Evolutionary conservation across 2,329 filamentous ascomycete genomes (phyloP).

Genomic region (Dissoconium aciculare): DNA sequence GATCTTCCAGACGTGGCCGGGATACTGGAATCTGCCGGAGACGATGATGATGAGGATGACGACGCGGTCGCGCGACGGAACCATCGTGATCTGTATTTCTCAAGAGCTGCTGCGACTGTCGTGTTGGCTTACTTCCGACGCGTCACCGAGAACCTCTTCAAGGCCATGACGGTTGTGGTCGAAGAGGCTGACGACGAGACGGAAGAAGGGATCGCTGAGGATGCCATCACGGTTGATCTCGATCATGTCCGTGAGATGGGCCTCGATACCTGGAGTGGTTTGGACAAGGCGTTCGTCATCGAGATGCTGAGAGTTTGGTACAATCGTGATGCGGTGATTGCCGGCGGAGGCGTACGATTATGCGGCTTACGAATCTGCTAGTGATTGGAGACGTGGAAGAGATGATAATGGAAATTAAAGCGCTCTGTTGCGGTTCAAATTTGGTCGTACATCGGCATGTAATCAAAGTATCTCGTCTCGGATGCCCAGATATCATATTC

Average conservation of each 20-base stretch:
- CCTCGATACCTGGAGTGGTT: conserved; percentile 60
- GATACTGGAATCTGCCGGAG: conserved; percentile 9
- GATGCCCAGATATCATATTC: no score
- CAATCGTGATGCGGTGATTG: conserved; percentile 47
- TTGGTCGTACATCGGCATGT: no score
- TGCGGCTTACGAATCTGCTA: conserved; percentile 32
- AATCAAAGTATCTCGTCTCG: no score
- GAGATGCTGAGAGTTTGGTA: conserved; percentile 53
- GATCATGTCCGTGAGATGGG: conserved; percentile 58
- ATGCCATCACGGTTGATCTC: conserved; percentile 37
- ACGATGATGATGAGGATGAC: conserved; percentile 4
- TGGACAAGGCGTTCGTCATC: conserved; percentile 53
- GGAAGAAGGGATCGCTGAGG: conserved; percentile 27
- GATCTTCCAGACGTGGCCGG: conserved; percentile 25
- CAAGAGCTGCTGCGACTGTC: conserved; percentile 42
- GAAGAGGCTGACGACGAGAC: conserved; percentile 29
- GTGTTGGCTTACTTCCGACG: conserved; percentile 73
- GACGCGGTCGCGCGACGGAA: no score
- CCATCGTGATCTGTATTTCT: conserved; percentile 9
- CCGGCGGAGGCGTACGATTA: conserved; percentile 59
- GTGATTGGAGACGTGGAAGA: no score
- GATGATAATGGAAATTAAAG: no score
- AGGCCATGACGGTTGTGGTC: conserved; percentile 47
- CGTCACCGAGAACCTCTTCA: conserved; percentile 51
- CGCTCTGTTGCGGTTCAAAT: no score